Percentiles rank a stretch among this genome's conserved stretches.
These are phyloP conservation scores for Astrothelium subdiscretum DNA, from an alignment of 495 filamentous ascomycete species.

Conservation along the genomic window DNA sequence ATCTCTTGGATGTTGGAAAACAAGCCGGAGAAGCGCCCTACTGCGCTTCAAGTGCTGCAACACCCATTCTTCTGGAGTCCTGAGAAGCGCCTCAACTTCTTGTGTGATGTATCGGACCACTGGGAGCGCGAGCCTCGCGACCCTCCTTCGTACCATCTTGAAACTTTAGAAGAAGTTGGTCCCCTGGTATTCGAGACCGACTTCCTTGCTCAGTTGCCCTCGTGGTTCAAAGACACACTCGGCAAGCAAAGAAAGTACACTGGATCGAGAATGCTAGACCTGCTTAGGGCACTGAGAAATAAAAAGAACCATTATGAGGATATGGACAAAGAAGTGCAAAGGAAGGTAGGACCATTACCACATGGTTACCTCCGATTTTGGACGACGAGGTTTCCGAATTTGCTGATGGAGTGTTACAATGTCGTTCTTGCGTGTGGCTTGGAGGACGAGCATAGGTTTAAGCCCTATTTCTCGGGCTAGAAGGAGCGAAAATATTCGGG, in stretches of 20 bases:
- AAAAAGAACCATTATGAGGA: constrained; percentile 48
- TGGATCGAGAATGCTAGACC: constrained; percentile 67
- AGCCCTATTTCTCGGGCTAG: constrained; percentile 46
- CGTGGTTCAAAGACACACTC: constrained; percentile 70
- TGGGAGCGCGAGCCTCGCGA: constrained; percentile 86
- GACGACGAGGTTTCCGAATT: constrained; percentile 64
- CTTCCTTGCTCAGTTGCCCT: constrained; percentile 66
- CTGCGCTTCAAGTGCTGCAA: constrained; percentile 59
- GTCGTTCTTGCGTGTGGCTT: constrained; percentile 55
- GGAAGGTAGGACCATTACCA: constrained; percentile 44
- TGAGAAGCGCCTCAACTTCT: constrained; percentile 77
- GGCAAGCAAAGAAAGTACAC: constrained; percentile 96
- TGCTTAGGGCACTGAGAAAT: constrained; percentile 83
- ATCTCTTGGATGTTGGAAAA: constrained; percentile 71
- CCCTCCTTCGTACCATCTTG: constrained; percentile 55
- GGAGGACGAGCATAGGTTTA: constrained; percentile 60
- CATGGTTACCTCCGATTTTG: constrained; percentile 84
- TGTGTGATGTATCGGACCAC: constrained; percentile 88
- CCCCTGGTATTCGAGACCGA: constrained; percentile 47
- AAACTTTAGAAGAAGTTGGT: constrained; percentile 48
- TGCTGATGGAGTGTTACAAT: constrained; percentile 71
- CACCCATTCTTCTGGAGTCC: constrained; percentile 95
- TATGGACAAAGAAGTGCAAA: constrained; percentile 32
- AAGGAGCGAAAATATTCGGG: background rate
- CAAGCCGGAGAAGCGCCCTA: constrained; percentile 57